Conservation (phyloP, 768 basidiomycete species). For the Boletus edulis region DNA sequence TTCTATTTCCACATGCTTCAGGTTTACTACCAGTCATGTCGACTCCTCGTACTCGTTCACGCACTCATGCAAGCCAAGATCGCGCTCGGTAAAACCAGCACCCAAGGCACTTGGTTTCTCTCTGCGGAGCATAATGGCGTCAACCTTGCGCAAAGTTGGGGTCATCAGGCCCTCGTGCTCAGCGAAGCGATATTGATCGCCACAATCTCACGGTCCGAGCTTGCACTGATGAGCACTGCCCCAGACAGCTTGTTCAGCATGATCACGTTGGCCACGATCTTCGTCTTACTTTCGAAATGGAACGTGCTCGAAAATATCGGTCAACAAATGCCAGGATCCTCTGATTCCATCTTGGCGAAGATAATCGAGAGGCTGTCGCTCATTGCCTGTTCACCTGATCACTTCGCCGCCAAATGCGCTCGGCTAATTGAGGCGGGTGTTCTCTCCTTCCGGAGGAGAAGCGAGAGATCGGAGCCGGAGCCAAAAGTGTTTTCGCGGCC, state of each 20-base stretch:
- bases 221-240: slow-evolving; percentile 36
- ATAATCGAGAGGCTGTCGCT: slow-evolving; percentile 34
- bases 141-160: slow-evolving; percentile 35
- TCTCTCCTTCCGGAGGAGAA: slow-evolving; percentile 29
- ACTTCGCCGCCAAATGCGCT: slow-evolving; percentile 41
- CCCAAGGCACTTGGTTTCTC: slow-evolving; percentile 31
- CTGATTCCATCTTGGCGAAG: slow-evolving; percentile 35
- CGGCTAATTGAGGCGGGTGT: slow-evolving; percentile 37
- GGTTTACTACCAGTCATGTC: slow-evolving; percentile 40
- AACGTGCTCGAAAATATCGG: slow-evolving; percentile 34
- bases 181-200: slow-evolving; percentile 38
- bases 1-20: slow-evolving; percentile 43
- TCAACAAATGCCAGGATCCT: slow-evolving; percentile 36
- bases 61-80: slow-evolving; percentile 30
- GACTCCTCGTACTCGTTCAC: slow-evolving; percentile 38
- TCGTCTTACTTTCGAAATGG: slow-evolving; percentile 43
- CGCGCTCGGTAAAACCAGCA: slow-evolving; percentile 16
- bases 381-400: slow-evolving; percentile 38
- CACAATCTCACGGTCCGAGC: slow-evolving; percentile 33
- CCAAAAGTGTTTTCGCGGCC: slow-evolving; percentile 17
- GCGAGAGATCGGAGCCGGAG: slow-evolving; percentile 23
- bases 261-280: slow-evolving; percentile 43
- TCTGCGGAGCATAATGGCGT: slow-evolving; percentile 32
- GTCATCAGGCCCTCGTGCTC: slow-evolving; percentile 36
- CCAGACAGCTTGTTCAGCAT: slow-evolving; percentile 43